These are phyloP conservation scores for Poa annua DNA, from an alignment of 176 grass and related monocot species.

Conservation along the genomic window DNA sequence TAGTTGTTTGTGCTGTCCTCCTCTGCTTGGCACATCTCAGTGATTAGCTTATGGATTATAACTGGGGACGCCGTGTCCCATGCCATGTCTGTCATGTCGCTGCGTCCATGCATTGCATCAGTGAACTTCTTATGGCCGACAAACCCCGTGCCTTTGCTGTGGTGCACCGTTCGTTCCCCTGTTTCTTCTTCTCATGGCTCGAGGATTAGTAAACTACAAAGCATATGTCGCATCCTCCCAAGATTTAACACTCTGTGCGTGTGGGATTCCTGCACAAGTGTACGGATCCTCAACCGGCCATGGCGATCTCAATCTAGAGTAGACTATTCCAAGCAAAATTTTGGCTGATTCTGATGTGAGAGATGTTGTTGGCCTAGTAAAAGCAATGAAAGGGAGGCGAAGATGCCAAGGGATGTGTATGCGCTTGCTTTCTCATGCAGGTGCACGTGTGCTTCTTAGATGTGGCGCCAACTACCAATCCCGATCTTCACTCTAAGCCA, in stretches of 20 bases:
- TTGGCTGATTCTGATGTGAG: neutral
- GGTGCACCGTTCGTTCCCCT: neutral
- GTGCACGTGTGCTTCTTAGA: neutral
- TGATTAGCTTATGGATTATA: neutral
- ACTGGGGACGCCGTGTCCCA: neutral
- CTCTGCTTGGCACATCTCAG: neutral
- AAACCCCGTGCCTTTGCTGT: neutral
- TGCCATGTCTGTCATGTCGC: too few relatives aligned
- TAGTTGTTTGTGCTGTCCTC: slow-evolving; percentile 13
- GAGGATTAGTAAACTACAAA: neutral
- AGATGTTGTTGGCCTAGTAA: neutral
- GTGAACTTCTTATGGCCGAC: neutral
- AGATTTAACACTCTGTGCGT: neutral
- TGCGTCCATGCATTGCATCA: neutral
- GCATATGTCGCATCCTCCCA: neutral
- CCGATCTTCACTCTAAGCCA: neutral
- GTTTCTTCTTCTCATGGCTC: neutral
- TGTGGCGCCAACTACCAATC: neutral
- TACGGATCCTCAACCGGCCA: neutral
- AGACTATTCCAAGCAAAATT: neutral
- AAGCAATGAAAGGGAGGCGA: neutral
- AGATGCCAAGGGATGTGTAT: neutral
- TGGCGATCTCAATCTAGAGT: neutral
- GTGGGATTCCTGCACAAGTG: neutral
- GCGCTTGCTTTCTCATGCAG: neutral